Base-by-base conservation (phyloP, 495 filamentous ascomycete genomes). In the Penicillium pancosmium region DNA sequence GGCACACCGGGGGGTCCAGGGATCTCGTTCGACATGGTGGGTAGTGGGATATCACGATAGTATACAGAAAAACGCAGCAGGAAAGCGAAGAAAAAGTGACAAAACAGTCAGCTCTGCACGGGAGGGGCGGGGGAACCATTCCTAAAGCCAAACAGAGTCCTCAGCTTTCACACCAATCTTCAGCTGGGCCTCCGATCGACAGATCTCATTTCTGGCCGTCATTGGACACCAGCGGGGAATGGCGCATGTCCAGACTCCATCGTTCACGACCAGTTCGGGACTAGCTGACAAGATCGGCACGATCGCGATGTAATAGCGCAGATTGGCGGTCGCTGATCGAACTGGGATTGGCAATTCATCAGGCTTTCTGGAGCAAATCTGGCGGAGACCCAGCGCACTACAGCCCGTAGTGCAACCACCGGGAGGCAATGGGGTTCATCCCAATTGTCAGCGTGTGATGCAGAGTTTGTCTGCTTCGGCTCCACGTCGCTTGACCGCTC, bases 1-100 rank as follows among this genome's bases (percentile, higher is more conserved):
- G 88, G 88, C n/a, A 91, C 49, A 33, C 73, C 73, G 1, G 61
- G 64, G 3, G 67, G 67, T 21, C 44, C 54, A 36, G 67, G 67
- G 15, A 69, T 69, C 12, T 52, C 38, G 48, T 47, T 57, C 43
- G 66, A 54, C 66, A 68, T 68, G 10, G 40, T 4, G 25, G 16
- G 27, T 31, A 46, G 27, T 23, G 41, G 54, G 16, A 54, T 67
- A 60, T 60, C 48, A 51, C 27, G 41, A 38, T 35, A 50, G 10
- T 50, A 55, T 48, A 59, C 12, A 60, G 49, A 41, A 9, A 51
- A 9, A 44, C n/a, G 19, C 13, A 16, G 19, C 15, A 16, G 16
- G 8, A 19, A 44, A 6, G 16, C 15, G 53, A 18, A 13, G n/a
- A 21, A 21, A 15, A 47, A 31, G 56, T 10, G 15, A 31, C n/a